These are phyloP conservation scores for Diaporthe sp. DNA, from an alignment of 2,329 filamentous ascomycete genomes.

Conservation along the genomic window DNA sequence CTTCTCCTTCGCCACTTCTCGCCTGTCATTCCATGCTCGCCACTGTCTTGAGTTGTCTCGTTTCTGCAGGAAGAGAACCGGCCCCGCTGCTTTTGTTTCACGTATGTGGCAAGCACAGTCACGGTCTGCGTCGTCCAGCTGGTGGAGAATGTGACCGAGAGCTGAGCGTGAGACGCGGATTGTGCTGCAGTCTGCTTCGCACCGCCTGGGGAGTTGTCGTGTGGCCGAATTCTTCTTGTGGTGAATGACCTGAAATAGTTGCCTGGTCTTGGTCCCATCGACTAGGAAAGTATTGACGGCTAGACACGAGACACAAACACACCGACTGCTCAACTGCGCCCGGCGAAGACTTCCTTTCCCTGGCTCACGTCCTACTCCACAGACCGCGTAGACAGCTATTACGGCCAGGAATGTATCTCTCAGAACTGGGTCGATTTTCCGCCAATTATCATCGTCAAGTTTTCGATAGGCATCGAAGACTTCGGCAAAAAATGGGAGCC, in stretches of 20 bases:
- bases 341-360: neutral
- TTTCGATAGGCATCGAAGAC: neutral
- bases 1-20: neutral
- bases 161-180: neutral
- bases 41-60: neutral
- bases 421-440: neutral
- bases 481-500: conserved; percentile 1
- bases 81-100: neutral
- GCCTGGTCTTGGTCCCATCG: neutral
- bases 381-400: neutral
- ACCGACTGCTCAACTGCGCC: neutral
- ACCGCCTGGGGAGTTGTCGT: neutral
- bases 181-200: neutral
- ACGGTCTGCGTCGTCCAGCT: neutral
- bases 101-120: neutral
- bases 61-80: neutral
- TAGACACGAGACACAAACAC: neutral
- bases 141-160: neutral
- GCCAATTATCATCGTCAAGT: neutral
- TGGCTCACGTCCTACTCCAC: neutral
- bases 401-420: neutral
- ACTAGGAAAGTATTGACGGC: neutral
- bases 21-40: neutral
- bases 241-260: neutral
- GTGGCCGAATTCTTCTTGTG: neutral